phyloP scores from a whole-genome alignment of 2,329 filamentous ascomycete genomes.

The Escovopsis sp. region DNA sequence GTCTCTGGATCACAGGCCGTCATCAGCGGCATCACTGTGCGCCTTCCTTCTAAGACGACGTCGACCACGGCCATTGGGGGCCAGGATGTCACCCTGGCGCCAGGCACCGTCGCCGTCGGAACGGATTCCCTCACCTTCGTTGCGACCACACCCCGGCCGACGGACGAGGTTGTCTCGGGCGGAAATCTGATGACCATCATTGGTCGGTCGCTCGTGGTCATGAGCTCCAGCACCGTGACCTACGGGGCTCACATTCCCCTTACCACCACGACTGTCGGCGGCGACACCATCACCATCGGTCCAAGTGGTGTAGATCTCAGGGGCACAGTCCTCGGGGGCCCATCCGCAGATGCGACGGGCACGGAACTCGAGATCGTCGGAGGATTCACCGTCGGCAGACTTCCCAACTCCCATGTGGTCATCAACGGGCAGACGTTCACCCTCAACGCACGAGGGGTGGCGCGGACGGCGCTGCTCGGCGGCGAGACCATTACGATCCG shows the following conservation, averaged over 20 bases:
- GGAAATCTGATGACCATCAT: slow-evolving; percentile 31
- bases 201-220: slow-evolving; percentile 24
- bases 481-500: slow-evolving; percentile 34
- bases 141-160: slow-evolving; percentile 17
- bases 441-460: slow-evolving; percentile 28
- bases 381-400: slow-evolving; percentile 34
- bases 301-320: slow-evolving; percentile 26
- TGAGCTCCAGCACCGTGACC: slow-evolving; percentile 28
- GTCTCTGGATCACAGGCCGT: slow-evolving; percentile 25
- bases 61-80: slow-evolving; percentile 20
- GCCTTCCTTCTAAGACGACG: slow-evolving; percentile 19
- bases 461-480: slow-evolving; percentile 29
- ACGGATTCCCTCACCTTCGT: slow-evolving; percentile 22
- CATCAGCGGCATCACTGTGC: slow-evolving; percentile 28
- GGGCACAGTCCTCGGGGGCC: slow-evolving; percentile 28
- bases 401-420: slow-evolving; percentile 32
- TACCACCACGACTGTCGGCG: slow-evolving; percentile 27
- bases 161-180: slow-evolving; percentile 30
- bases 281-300: slow-evolving; percentile 35
- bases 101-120: slow-evolving; percentile 20
- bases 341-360: slow-evolving; percentile 16
- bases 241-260: slow-evolving; percentile 23
- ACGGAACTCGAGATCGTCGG: slow-evolving; percentile 33
- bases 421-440: slow-evolving; percentile 35
- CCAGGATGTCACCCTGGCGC: slow-evolving; percentile 19